Conservation (phyloP, 1,139 yeast genomes). For the Candida dubliniensis region DNA sequence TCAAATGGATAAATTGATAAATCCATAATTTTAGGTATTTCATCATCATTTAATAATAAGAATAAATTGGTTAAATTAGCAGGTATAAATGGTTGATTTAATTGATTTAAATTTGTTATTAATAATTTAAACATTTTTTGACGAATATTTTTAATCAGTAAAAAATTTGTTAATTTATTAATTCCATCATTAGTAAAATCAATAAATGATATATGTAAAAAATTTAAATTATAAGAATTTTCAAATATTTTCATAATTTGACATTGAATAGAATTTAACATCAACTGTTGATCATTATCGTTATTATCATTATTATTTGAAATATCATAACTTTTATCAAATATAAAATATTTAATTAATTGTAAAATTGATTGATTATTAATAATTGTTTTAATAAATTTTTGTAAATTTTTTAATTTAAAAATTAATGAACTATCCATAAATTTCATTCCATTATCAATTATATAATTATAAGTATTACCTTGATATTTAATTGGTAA, state of each 20-base stretch:
- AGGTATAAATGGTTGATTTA: slow-evolving; percentile 30
- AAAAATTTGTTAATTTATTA: slow-evolving; percentile 25
- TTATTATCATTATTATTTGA: slow-evolving; percentile 4
- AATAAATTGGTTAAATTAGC: slow-evolving; percentile 32
- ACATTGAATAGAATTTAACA: slow-evolving; percentile 21
- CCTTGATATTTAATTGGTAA: slow-evolving; percentile 25
- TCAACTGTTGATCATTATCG: slow-evolving; percentile 9
- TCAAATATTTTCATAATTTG: slow-evolving; percentile 32
- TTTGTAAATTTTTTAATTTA: slow-evolving; percentile 18
- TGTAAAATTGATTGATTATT: slow-evolving; percentile 22
- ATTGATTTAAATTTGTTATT: slow-evolving; percentile 25
- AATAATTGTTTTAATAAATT: slow-evolving; percentile 23
- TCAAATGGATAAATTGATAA: slow-evolving; percentile 21
- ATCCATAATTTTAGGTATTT: slow-evolving; percentile 25
- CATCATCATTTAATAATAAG: slow-evolving; percentile 34
- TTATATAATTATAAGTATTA: slow-evolving; percentile 20
- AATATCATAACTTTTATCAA: slow-evolving; percentile 32
- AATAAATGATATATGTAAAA: slow-evolving; percentile 36
- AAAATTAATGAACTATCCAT: slow-evolving; percentile 37
- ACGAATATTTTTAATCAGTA: slow-evolving; percentile 27
- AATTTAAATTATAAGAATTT: slow-evolving; percentile 26
- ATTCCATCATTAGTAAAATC: slow-evolving; percentile 32
- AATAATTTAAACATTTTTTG: slow-evolving; percentile 34
- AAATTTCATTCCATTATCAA: slow-evolving; percentile 30
- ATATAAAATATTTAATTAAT: slow-evolving; percentile 31